phyloP scores from a whole-genome alignment of 1,284 basidiomycete species.

The Hypsizygus ulmarius region DNA sequence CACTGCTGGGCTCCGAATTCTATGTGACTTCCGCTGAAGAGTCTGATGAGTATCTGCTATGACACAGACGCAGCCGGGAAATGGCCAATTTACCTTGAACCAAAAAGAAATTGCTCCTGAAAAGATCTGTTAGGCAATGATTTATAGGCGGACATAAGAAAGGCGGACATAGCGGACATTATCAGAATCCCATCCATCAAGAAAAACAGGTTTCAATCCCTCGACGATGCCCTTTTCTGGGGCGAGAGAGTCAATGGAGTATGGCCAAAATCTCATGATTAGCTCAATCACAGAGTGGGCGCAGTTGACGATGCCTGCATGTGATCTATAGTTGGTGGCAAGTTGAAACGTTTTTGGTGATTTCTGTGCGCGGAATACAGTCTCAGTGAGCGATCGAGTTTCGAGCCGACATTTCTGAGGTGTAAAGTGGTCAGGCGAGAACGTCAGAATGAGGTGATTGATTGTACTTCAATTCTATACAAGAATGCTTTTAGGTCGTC shows the following conservation, averaged over 20 bases:
- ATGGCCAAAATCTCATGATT: constrained; percentile 60
- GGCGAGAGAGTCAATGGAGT: constrained; percentile 60
- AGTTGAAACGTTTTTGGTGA: constrained; percentile 57
- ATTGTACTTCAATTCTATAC: constrained; percentile 52
- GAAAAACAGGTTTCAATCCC: constrained; percentile 62
- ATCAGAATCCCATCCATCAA: constrained; percentile 51
- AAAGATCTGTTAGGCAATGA: not conserved
- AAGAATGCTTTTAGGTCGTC: constrained; percentile 69
- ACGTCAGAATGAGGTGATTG: not conserved
- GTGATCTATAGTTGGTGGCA: constrained; percentile 66
- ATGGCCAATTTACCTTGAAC: constrained; percentile 30
- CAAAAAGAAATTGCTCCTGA: constrained; percentile 54
- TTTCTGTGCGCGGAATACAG: constrained; percentile 11
- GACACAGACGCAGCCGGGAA: constrained; percentile 23
- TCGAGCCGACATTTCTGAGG: constrained; percentile 5
- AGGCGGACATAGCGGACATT: constrained; percentile 41
- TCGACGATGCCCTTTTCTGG: constrained; percentile 58
- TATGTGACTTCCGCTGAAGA: constrained; percentile 44
- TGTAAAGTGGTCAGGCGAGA: not conserved
- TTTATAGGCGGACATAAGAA: not conserved
- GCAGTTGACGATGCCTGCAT: constrained; percentile 68
- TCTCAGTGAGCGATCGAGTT: not conserved
- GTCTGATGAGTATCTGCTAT: too few species aligned
- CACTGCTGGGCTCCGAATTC: constrained; percentile 73
- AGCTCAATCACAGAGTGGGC: constrained; percentile 64